A percentile compares a stretch with the other conserved stretches of the same genome.
These are phyloP conservation scores for Eimeria maxima DNA, from an alignment of 169 alveolate species.

Conservation along the genomic window DNA sequence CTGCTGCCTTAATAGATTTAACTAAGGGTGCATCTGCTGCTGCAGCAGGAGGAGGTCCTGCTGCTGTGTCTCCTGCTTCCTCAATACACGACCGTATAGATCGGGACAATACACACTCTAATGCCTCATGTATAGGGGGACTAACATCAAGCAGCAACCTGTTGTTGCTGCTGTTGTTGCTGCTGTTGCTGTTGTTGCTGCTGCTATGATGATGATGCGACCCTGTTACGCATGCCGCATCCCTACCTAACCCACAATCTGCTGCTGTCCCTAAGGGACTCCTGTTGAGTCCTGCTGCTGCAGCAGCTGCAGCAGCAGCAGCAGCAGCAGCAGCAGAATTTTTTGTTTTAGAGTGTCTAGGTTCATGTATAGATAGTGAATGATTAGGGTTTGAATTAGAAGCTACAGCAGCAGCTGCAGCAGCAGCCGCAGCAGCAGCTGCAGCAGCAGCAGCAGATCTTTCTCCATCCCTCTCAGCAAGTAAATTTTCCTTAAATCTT, in stretches of 20 bases:
- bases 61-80: not conserved
- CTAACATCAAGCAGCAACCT: no score
- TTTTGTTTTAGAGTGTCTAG: not conserved
- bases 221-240: not conserved
- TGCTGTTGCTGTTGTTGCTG: conserved; percentile 11
- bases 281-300: not conserved
- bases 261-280: not conserved
- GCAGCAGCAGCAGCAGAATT: no score
- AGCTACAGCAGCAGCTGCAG: not conserved
- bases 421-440: no score
- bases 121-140: conserved; percentile 16
- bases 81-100: not conserved
- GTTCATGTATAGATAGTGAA: not conserved
- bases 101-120: not conserved
- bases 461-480: conserved; percentile 53
- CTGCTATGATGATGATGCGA: conserved; percentile 6
- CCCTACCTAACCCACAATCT: not conserved
- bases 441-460: no score
- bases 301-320: not conserved
- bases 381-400: no score
- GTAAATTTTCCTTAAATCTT: conserved; percentile 46
- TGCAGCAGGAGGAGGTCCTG: not conserved
- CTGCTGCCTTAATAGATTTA: conserved; percentile 9
- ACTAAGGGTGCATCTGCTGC: not conserved
- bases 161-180: not conserved